Evolutionary conservation across 257 asterid genomes (phyloP).

Genomic region (Ocimum tenuiflorum): DNA sequence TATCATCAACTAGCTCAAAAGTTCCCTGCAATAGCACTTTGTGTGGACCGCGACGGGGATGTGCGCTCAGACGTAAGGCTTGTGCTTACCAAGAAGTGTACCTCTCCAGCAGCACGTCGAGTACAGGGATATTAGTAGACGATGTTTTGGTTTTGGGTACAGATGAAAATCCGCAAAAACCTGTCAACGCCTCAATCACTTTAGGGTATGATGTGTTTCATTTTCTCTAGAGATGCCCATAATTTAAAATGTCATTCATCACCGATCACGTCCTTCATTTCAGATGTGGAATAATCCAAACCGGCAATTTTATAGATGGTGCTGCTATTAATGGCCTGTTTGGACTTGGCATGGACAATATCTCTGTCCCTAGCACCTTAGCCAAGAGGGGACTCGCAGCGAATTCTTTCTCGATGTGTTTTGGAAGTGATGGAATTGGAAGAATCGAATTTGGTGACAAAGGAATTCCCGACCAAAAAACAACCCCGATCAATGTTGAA

Average conservation of each 20-base stretch:
- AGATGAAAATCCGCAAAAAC: slow-evolving; percentile 31
- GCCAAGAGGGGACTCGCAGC: slow-evolving; percentile 73
- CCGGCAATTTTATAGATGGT: slow-evolving; percentile 81
- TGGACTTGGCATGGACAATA: slow-evolving; percentile 73
- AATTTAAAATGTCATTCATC: no score
- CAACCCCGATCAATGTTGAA: slow-evolving; percentile 62
- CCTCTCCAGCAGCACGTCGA: slow-evolving; percentile 75
- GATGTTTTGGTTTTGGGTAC: slow-evolving; percentile 70
- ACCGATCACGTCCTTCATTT: not conserved
- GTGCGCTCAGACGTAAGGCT: slow-evolving; percentile 45
- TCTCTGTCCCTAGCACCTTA: slow-evolving; percentile 77
- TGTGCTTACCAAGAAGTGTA: slow-evolving; percentile 75
- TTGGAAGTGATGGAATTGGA: slow-evolving; percentile 77
- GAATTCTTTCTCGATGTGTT: slow-evolving; percentile 95
- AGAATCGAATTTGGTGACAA: slow-evolving; percentile 90
- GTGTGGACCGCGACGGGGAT: slow-evolving; percentile 54
- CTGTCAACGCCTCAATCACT: slow-evolving; percentile 62
- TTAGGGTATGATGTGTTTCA: slow-evolving; percentile 54
- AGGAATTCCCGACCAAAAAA: slow-evolving; percentile 56
- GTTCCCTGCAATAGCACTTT: slow-evolving; percentile 70
- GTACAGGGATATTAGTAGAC: slow-evolving; percentile 76
- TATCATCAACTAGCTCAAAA: slow-evolving; percentile 52
- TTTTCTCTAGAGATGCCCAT: no score
- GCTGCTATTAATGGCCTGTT: slow-evolving; percentile 94
- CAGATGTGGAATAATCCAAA: slow-evolving; percentile 91